Percentiles rank a stretch among this genome's conserved stretches.
Conservation (phyloP, 176 grass and related monocot genomes). For the Aegilops bicornis region DNA sequence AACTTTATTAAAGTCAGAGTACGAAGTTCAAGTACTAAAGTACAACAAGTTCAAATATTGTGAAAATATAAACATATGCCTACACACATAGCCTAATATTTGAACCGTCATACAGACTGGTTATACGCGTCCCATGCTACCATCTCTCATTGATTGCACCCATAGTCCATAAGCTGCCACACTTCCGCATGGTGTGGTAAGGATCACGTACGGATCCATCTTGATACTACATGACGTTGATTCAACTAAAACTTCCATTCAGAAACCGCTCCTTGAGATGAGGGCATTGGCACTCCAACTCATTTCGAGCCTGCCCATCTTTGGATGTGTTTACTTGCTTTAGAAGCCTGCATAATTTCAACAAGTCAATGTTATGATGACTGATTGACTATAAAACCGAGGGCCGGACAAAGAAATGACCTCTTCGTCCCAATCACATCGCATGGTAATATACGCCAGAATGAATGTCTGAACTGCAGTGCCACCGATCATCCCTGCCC, state of each 20-base stretch:
- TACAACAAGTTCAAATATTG: no score
- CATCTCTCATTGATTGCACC: no score
- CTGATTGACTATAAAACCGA: neutral
- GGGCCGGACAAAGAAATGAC: neutral
- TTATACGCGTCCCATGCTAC: no score
- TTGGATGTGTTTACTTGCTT: constrained; percentile 23
- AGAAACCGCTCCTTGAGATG: neutral
- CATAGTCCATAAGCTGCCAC: no score
- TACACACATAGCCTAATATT: no score
- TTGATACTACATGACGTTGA: neutral
- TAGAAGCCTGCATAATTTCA: neutral
- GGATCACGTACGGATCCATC: no score
- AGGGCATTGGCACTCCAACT: neutral
- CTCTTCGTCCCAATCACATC: constrained; percentile 46
- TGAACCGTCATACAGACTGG: no score
- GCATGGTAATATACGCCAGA: constrained; percentile 10
- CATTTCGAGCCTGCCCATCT: constrained; percentile 12
- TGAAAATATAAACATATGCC: no score
- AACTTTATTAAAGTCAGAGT: no score
- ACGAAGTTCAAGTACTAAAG: no score
- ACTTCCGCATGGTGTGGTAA: no score
- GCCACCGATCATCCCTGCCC: constrained; percentile 54
- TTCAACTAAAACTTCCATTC: neutral
- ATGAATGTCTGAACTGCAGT: constrained; percentile 42
- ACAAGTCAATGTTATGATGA: neutral